A percentile compares a stretch with the other conserved stretches of the same genome.
Conservation (phyloP, 306 rosid species). For the Oxytropis ochrocephala region DNA sequence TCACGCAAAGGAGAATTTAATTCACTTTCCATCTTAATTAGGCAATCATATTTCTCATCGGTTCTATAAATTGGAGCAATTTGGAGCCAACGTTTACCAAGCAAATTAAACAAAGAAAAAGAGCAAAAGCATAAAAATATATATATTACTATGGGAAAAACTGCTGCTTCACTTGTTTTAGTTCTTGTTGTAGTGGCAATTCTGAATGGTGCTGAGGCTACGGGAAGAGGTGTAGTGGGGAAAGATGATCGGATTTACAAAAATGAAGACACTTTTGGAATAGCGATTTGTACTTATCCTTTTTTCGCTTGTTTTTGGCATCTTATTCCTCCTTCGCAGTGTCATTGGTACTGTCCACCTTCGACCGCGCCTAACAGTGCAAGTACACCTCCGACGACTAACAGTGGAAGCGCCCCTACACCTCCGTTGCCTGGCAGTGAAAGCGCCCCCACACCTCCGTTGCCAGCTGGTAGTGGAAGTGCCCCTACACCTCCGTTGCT, state of each 20-base stretch:
- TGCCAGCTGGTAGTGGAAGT: too few species aligned
- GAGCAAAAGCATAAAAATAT: background rate
- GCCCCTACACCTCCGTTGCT: too few species aligned
- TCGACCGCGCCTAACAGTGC: too few species aligned
- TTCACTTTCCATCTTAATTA: background rate
- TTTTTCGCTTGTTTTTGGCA: too few species aligned
- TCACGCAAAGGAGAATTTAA: background rate
- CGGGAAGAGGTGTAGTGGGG: background rate
- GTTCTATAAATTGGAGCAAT: constrained; percentile 3
- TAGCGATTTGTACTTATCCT: too few species aligned
- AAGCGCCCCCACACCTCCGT: too few species aligned
- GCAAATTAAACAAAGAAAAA: background rate
- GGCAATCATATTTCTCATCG: background rate
- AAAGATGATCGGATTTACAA: background rate
- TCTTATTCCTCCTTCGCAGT: too few species aligned
- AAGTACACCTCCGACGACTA: too few species aligned
- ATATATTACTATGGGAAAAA: background rate
- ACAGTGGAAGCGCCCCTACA: too few species aligned
- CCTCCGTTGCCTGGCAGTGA: too few species aligned
- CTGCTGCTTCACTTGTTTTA: background rate
- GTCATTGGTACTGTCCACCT: too few species aligned
- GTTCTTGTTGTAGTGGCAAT: background rate
- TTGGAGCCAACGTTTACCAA: background rate
- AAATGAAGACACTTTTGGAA: background rate
- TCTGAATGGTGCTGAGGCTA: background rate